These are phyloP conservation scores for Licmophora abbreviata DNA, from an alignment of 108 stramenopile genomes.

Conservation along the genomic window DNA sequence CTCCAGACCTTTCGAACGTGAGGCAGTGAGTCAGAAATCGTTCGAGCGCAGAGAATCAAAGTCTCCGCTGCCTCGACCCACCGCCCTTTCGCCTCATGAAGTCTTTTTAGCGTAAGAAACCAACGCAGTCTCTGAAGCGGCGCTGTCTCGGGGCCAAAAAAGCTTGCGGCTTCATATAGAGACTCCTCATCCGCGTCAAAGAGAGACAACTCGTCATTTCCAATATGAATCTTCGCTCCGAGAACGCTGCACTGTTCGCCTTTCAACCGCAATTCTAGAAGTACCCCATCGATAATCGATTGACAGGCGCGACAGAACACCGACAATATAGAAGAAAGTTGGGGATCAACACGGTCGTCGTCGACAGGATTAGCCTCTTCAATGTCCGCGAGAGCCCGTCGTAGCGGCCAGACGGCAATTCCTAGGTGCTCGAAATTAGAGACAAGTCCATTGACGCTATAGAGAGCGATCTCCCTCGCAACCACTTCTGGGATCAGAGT, in stretches of 20 bases:
- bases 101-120: constrained; percentile 54
- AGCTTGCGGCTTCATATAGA: constrained; percentile 72
- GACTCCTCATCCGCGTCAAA: constrained; percentile 92
- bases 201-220: neutral
- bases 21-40: constrained; percentile 55
- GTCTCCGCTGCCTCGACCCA: constrained; percentile 83
- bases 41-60: constrained; percentile 57
- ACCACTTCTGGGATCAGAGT: constrained; percentile 76
- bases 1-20: constrained; percentile 64
- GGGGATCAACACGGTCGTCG: constrained; percentile 76
- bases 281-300: constrained; percentile 77
- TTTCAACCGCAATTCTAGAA: constrained; percentile 70
- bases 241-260: constrained; percentile 23
- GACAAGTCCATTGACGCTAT: constrained; percentile 51
- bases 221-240: constrained; percentile 20
- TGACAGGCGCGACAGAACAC: constrained; percentile 71
- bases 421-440: constrained; percentile 44
- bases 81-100: constrained; percentile 70
- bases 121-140: constrained; percentile 69
- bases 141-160: constrained; percentile 60
- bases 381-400: constrained; percentile 73
- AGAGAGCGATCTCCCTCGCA: constrained; percentile 76
- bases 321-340: constrained; percentile 55
- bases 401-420: constrained; percentile 69
- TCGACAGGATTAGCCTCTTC: constrained; percentile 81